These are phyloP conservation scores for Epichloe aotearoae DNA, from an alignment of 2,329 filamentous ascomycete genomes.

Conservation along the genomic window DNA sequence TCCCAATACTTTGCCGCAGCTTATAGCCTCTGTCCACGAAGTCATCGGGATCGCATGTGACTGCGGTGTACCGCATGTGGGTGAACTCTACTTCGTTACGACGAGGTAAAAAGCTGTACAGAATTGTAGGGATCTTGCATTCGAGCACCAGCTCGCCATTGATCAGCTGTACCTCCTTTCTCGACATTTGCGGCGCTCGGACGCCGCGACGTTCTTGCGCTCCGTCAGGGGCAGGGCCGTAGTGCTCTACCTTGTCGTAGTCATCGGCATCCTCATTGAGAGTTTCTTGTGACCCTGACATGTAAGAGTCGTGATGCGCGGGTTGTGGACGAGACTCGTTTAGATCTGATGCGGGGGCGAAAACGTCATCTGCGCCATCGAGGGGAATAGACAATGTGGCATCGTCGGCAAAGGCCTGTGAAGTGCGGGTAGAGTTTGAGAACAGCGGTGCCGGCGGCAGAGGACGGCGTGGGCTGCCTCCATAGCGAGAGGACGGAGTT, in stretches of 20 bases:
- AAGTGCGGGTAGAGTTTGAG: conserved; percentile 37
- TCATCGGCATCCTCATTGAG: conserved; percentile 32
- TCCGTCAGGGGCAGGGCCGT: conserved; percentile 75
- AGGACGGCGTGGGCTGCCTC: conserved; percentile 74
- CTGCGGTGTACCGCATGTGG: conserved; percentile 96
- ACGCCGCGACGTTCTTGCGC: conserved; percentile 81
- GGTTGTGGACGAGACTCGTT: conserved; percentile 36
- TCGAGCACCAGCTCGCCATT: conserved; percentile 96
- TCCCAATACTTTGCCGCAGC: conserved; percentile 78
- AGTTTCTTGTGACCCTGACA: conserved; percentile 38
- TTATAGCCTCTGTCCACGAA: conserved; percentile 84
- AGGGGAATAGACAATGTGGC: conserved; percentile 62
- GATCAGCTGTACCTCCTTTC: conserved; percentile 89
- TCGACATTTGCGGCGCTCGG: conserved; percentile 73
- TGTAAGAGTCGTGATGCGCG: conserved; percentile 44
- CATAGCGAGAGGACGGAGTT: conserved; percentile 79
- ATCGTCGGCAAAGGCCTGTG: conserved; percentile 48
- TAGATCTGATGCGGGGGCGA: conserved; percentile 48
- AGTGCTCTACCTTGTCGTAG: conserved; percentile 56
- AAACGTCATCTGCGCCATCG: conserved; percentile 55
- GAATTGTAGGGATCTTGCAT: conserved; percentile 96
- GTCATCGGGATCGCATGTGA: conserved; percentile 95
- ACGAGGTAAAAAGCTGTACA: conserved; percentile 91
- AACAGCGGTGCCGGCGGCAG: conserved; percentile 84
- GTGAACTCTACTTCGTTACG: conserved; percentile 94